phyloP scores from a whole-genome alignment of 768 basidiomycete genomes.

The Suillus weaverae region DNA sequence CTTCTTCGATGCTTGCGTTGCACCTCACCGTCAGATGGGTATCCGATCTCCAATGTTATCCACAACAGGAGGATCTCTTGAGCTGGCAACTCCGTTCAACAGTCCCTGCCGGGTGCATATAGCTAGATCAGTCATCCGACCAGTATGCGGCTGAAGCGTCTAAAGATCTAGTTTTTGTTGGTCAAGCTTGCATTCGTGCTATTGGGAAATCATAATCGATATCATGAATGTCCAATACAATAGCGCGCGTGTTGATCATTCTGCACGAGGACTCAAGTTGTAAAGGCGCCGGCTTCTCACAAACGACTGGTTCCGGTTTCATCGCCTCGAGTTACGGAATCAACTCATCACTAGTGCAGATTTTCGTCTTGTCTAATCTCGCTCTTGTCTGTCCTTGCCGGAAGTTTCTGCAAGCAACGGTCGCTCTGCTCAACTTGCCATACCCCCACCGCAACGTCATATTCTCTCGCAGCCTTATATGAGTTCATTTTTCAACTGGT shows the following conservation, averaged over 20 bases:
- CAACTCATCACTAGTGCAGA: background rate
- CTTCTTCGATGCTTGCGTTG: constrained; percentile 7
- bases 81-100: background rate
- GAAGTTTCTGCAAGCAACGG: background rate
- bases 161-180: background rate
- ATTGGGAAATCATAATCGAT: background rate
- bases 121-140: background rate
- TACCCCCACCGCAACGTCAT: background rate
- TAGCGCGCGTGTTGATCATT: background rate
- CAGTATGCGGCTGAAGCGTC: background rate
- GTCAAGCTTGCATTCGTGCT: background rate
- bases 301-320: constrained; percentile 2
- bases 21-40: background rate
- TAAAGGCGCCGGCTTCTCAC: constrained; percentile 4
- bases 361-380: background rate
- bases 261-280: background rate
- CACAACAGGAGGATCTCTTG: background rate
- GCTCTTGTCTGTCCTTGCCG: background rate
- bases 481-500: constrained; percentile 19
- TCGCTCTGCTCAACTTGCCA: background rate
- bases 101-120: background rate
- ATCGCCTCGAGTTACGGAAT: background rate
- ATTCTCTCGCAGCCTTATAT: constrained; percentile 11
- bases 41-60: background rate
- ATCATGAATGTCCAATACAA: background rate